Percentiles rank a stretch among this genome's conserved stretches.
Evolutionary conservation across 768 basidiomycete genomes (phyloP).

Genomic region (Mycena albidolilacea): DNA sequence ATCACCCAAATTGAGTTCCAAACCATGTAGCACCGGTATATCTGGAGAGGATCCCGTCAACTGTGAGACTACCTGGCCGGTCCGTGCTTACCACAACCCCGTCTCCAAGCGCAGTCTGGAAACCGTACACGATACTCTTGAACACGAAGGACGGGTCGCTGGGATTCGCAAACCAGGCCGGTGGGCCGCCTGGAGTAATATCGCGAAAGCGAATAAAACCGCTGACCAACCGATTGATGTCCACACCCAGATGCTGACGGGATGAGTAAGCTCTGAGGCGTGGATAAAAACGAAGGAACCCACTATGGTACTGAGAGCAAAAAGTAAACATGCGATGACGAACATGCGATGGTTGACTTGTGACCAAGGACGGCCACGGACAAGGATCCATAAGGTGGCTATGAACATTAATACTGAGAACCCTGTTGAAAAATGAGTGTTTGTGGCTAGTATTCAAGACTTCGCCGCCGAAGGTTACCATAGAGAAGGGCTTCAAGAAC

Average conservation of each 20-base stretch:
- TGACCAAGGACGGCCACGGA: conserved; percentile 13
- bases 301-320: conserved; percentile 50
- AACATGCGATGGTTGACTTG: conserved; percentile 43
- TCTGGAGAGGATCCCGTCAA: conserved; percentile 4
- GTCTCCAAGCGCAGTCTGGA: conserved; percentile 28
- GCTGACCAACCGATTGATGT: conserved; percentile 43
- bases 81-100: conserved; percentile 21
- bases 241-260: conserved; percentile 46
- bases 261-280: neutral
- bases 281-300: neutral
- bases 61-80: neutral
- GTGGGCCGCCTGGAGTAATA: conserved; percentile 38
- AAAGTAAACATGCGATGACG: conserved; percentile 42
- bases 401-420: conserved; percentile 55
- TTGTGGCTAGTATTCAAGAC: neutral
- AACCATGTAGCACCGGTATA: conserved; percentile 45
- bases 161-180: conserved; percentile 44
- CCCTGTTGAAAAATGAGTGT: conserved; percentile 37
- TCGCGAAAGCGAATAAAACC: conserved; percentile 46
- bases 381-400: conserved; percentile 46
- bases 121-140: conserved; percentile 33
- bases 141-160: conserved; percentile 48
- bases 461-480: neutral
- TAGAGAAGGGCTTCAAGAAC: conserved; percentile 18
- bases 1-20: conserved; percentile 49